phyloP scores from a whole-genome alignment of 2,329 filamentous ascomycete genomes.

The Macroventuria anomochaeta region DNA sequence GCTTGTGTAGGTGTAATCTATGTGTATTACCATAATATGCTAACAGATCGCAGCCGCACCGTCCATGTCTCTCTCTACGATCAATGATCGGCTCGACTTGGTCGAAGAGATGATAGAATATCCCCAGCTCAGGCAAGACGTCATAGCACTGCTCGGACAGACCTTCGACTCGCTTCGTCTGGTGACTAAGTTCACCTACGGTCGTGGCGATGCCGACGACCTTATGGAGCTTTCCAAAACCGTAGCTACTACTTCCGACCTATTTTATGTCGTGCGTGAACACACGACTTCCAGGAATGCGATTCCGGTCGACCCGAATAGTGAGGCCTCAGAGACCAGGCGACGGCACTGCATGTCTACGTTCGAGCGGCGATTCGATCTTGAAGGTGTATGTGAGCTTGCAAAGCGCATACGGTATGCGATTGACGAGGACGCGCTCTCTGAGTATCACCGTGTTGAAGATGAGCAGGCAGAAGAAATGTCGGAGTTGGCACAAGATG shows the following conservation, averaged over 20 bases:
- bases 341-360: conserved; percentile 43
- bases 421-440: conserved; percentile 92
- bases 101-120: conserved; percentile 76
- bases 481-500: conserved; percentile 74
- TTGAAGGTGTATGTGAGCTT: conserved; percentile 71
- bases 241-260: conserved; percentile 73
- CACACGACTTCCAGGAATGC: conserved; percentile 31
- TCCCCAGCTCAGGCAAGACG: conserved; percentile 70
- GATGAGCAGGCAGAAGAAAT: conserved; percentile 74
- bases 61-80: conserved; percentile 82
- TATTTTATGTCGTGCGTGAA: conserved; percentile 54
- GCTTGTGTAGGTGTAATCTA: conserved; percentile 66
- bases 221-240: conserved; percentile 83
- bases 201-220: conserved; percentile 90
- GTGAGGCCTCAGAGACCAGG: conserved; percentile 16
- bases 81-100: conserved; percentile 80
- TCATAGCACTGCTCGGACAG: conserved; percentile 71
- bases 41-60: conserved; percentile 65
- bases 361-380: conserved; percentile 65
- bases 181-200: conserved; percentile 92
- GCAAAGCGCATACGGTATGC: conserved; percentile 74
- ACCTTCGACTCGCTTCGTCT: conserved; percentile 88
- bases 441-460: conserved; percentile 77
- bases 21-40: neutral
- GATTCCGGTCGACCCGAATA: conserved; percentile 13